phyloP scores from a whole-genome alignment of 2,329 filamentous ascomycete genomes.

The Talaromyces atroroseus region DNA sequence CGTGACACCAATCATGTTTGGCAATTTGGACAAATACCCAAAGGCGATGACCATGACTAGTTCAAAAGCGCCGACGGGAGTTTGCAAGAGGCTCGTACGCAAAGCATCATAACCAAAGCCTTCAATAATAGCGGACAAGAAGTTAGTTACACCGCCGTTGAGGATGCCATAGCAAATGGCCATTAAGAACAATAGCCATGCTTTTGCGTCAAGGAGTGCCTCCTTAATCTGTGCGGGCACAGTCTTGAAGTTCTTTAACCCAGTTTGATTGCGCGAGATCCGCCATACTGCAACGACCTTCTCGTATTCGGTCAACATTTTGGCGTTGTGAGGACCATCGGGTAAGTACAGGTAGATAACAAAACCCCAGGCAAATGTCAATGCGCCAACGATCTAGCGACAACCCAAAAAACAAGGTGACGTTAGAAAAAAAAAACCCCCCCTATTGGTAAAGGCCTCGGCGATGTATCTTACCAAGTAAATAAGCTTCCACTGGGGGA shows the following conservation, averaged over 20 bases:
- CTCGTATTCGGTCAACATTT: slow-evolving; percentile 27
- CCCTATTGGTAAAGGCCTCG: neutral
- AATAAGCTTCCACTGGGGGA: slow-evolving; percentile 28
- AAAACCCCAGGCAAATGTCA: slow-evolving; percentile 38
- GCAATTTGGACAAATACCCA: slow-evolving; percentile 37
- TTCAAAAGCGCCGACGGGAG: slow-evolving; percentile 32
- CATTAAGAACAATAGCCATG: slow-evolving; percentile 36
- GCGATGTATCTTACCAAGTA: slow-evolving; percentile 18
- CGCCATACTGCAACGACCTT: slow-evolving; percentile 29
- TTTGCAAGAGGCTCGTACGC: slow-evolving; percentile 24
- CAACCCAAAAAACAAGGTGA: neutral
- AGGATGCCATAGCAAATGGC: slow-evolving; percentile 43
- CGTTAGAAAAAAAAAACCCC: neutral
- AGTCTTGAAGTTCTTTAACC: slow-evolving; percentile 34
- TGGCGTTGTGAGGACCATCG: slow-evolving; percentile 26
- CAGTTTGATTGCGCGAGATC: slow-evolving; percentile 39
- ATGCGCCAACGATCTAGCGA: slow-evolving; percentile 21
- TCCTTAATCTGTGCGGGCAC: slow-evolving; percentile 35
- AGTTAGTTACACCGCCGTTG: slow-evolving; percentile 48
- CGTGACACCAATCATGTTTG: slow-evolving; percentile 5
- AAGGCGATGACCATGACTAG: slow-evolving; percentile 27
- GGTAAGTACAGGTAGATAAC: slow-evolving; percentile 22
- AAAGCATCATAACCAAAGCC: slow-evolving; percentile 38
- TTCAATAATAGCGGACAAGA: slow-evolving; percentile 42
- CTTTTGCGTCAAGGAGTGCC: slow-evolving; percentile 34